Evolutionary conservation across 1,284 basidiomycete species (phyloP), one percentile per base, ranked within the genome.

Genomic region (Rhizoctonia solani): DNA sequence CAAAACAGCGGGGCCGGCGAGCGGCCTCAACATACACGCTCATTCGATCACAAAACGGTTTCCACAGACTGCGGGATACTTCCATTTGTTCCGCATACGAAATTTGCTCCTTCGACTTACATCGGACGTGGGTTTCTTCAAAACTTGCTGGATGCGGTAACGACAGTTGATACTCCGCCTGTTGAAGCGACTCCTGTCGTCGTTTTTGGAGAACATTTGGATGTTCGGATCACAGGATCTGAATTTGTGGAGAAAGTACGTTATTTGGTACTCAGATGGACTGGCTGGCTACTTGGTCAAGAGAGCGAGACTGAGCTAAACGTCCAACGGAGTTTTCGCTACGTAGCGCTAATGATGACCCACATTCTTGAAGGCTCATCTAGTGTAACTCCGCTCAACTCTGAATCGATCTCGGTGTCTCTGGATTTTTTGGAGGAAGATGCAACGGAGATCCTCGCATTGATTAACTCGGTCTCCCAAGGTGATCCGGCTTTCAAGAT

Each of bases 141-240:
- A 25, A 52, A 63, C 34, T 46, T 63, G 8, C 25, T 63, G 23
- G 34, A 50, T 42, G 47, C 52, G n/a, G 58, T 34, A 2, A 8
- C 34, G 21, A 32, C 46, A 4, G 9, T 47, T 14, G 25, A 63
- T 11, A 27, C 23, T 4, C 14, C 21, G 32, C 47, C 23, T 29
- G 13, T 41, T 41, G 58, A 63, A 42, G 47, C 58, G 9, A 63
- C 58, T 41, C 58, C 58, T 27, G 21, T 25, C 30, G 23, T 63
- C 16, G 32, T 41, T 6, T 63, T 63, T 63, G 58, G 58, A 30
- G 58, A 63, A 46, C 58, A 63, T 27, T 34, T 63, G 23, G 47
- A 63, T 27, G 52, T 34, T n/a, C 46, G 58, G 13, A 23, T 52
- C 8, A 50, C 58, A 4, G 58, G 58, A n/a, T 50, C 47, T 11